A percentile compares a stretch with the other conserved stretches of the same genome.
phyloP scores from a whole-genome alignment of 495 filamentous ascomycete species.

The Penicillium cinerascens region DNA sequence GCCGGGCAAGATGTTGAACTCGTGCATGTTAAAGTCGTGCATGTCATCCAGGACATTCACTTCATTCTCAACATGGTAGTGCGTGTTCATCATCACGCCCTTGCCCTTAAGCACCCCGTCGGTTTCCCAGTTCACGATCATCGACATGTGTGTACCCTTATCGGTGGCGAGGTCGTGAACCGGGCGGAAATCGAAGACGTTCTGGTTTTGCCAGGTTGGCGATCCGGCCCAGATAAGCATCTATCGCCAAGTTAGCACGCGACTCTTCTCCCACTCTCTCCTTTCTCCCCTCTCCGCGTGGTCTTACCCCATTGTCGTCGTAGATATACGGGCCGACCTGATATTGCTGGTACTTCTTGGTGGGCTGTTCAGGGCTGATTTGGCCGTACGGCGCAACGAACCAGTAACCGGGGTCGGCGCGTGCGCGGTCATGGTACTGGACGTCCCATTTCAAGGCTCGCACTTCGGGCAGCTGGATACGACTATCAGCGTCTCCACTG shows the following conservation, averaged over 20 bases:
- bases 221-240: constrained; percentile 42
- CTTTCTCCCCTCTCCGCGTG: background rate
- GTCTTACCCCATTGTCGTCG: constrained; percentile 34
- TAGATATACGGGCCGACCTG: constrained; percentile 46
- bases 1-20: constrained; percentile 44
- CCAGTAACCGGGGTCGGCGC: constrained; percentile 36
- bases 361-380: constrained; percentile 22
- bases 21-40: constrained; percentile 47
- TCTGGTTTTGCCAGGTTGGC: constrained; percentile 32
- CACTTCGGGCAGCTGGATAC: constrained; percentile 27
- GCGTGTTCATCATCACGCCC: constrained; percentile 33
- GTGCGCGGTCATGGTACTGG: constrained; percentile 22
- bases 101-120: constrained; percentile 31
- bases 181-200: constrained; percentile 41
- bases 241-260: constrained; percentile 11
- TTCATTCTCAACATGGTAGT: constrained; percentile 34
- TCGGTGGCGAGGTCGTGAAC: constrained; percentile 28
- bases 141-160: constrained; percentile 40
- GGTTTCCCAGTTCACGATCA: constrained; percentile 42
- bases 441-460: constrained; percentile 32
- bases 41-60: constrained; percentile 40
- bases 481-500: background rate
- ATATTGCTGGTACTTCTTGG: constrained; percentile 35
- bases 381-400: constrained; percentile 42
- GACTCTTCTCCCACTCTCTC: background rate